A percentile compares a stretch with the other conserved stretches of the same genome.
phyloP scores from a whole-genome alignment of 225 moss, liverwort and hornwort species.

The Thuidium tamariscinum region DNA sequence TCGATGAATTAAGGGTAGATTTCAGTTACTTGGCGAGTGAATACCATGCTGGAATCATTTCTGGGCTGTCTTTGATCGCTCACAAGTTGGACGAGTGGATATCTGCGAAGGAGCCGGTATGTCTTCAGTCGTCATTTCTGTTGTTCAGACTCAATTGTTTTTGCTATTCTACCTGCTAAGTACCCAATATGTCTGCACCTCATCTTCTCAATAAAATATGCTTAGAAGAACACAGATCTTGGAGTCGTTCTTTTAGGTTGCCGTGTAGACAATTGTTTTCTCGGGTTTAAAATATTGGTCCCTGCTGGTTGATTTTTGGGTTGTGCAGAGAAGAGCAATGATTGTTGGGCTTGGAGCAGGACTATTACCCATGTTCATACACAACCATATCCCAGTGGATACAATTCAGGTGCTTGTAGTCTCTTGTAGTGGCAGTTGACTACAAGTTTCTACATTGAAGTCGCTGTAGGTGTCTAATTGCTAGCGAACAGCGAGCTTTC shows the following conservation, averaged over 20 bases:
- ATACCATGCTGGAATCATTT: constrained; percentile 79
- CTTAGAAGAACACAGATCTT: too few species aligned
- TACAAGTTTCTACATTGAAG: background rate
- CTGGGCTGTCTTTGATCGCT: constrained; percentile 65
- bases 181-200: too few species aligned
- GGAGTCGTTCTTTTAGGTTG: background rate
- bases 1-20: constrained; percentile 47
- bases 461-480: background rate
- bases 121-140: background rate
- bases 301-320: background rate
- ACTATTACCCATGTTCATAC: constrained; percentile 78
- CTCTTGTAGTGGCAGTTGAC: too few species aligned
- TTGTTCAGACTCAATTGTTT: background rate
- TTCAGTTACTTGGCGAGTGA: constrained; percentile 82
- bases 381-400: constrained; percentile 77
- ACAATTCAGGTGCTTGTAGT: constrained; percentile 34
- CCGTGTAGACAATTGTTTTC: background rate
- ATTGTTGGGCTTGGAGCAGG: constrained; percentile 95
- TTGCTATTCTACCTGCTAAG: too few species aligned
- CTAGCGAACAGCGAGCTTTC: background rate
- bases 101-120: constrained; percentile 50
- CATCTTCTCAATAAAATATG: too few species aligned
- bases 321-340: constrained; percentile 55
- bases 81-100: constrained; percentile 59
- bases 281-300: background rate